Base-by-base conservation (phyloP, 2,329 filamentous ascomycete species). In the Calonectria fujianensis region DNA sequence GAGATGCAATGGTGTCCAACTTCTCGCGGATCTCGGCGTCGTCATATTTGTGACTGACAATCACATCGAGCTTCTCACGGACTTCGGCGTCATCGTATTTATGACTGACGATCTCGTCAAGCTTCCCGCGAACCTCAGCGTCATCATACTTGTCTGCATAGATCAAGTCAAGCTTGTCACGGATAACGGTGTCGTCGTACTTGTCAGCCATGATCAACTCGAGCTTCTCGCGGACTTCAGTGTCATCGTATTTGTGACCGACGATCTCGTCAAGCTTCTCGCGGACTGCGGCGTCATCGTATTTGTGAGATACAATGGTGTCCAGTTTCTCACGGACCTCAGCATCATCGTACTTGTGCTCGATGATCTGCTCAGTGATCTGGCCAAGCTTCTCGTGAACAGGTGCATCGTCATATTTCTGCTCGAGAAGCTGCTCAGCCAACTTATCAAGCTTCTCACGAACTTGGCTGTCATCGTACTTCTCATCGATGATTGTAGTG, bases 171-270 rank as follows among this genome's bases (percentile, higher is more conserved):
- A 83, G 76, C 67, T 78, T 81, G 27, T 80, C 77, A 1, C 72
- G 76, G 1, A 82, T 75, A 14, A 79, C 74, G 2, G 75, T 64
- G 57, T 82, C 79, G 32, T 80, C 75, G 67, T 82, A 80, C 70
- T 79, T 80, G 27, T 75, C 69, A 20, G 80, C 81, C 3, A 82
- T 81, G 20, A 90, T 82, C 39, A 83, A 83, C 74, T 88, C 86
- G 35, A 92, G 86, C 76, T 92, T 91, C 70, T 93, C 82, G 20
- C 85, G 83, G 4, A 85, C 81, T 7, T 74, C 74, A 9, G 77
- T 72, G 50, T 86, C 84, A 35, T 95, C 92, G 77, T 94, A 94
- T 80, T 91, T 92, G 75, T 91, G 90, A 20, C 80, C 79, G 14
- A 74, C 48, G 7, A 83, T 70, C 31, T 35, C 67, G 32, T 82